A percentile compares a stretch with the other conserved stretches of the same genome.
Conservation (phyloP, 169 alveolate species). For the Hepatocystis sp. region DNA sequence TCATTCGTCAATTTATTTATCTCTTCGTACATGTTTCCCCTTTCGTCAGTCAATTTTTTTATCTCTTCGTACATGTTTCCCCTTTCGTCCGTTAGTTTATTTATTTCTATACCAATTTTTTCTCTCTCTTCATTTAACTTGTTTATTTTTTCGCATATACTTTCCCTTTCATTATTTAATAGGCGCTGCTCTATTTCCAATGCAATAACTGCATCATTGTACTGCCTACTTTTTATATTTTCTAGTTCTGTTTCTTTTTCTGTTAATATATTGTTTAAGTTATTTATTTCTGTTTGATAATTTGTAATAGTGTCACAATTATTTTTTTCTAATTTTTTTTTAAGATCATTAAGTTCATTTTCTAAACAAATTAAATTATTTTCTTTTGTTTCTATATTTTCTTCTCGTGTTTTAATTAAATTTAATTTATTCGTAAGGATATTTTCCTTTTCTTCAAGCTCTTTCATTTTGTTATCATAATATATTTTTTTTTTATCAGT, state of each 20-base stretch:
- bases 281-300: conserved; percentile 28
- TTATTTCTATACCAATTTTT: too few species aligned
- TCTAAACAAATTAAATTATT: conserved; percentile 33
- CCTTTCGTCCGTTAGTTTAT: too few species aligned
- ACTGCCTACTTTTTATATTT: conserved; percentile 21
- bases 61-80: too few species aligned
- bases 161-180: not conserved
- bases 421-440: conserved; percentile 16
- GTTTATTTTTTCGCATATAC: conserved; percentile 6
- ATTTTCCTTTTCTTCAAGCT: conserved; percentile 25
- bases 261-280: conserved; percentile 20
- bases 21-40: too few species aligned
- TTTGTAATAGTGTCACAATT: conserved; percentile 18
- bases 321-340: conserved; percentile 28
- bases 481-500: conserved; percentile 40
- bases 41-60: too few species aligned
- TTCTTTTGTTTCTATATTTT: conserved; percentile 37
- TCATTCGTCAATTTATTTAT: too few species aligned
- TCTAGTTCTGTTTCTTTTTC: conserved; percentile 58
- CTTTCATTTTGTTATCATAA: conserved; percentile 12
- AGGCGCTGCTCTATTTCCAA: not conserved
- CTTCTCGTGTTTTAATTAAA: conserved; percentile 19
- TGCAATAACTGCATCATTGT: conserved; percentile 13
- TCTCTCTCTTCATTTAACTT: too few species aligned
- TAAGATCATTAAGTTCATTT: conserved; percentile 31